Percentiles rank a stretch among this genome's conserved stretches.
These are phyloP conservation scores for Podospora sp. DNA, from an alignment of 495 filamentous ascomycete species.

Conservation along the genomic window DNA sequence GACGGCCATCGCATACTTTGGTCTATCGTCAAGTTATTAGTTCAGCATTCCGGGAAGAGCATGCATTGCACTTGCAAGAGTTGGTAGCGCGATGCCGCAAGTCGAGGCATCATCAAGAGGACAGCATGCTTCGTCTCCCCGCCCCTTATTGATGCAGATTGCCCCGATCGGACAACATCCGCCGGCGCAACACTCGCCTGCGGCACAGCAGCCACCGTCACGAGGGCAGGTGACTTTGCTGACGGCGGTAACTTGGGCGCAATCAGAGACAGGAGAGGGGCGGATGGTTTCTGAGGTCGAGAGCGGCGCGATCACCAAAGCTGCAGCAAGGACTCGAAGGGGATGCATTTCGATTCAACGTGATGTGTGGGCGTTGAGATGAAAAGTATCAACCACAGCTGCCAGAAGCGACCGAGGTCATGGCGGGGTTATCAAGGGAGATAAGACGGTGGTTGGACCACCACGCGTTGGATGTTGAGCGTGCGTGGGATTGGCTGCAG, in stretches of 20 bases:
- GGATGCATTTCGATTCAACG: not conserved
- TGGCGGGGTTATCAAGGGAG: not conserved
- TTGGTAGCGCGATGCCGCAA: conserved; percentile 6
- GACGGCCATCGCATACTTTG: not conserved
- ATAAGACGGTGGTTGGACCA: not conserved
- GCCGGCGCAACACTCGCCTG: conserved; percentile 15
- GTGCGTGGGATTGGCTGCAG: not conserved
- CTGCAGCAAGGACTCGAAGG: not conserved
- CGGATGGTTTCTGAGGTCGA: not conserved
- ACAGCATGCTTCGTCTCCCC: conserved; percentile 14
- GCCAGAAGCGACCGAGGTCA: not conserved
- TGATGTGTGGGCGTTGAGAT: not conserved
- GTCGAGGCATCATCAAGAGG: conserved; percentile 8
- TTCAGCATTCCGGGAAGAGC: not conserved
- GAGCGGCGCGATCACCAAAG: not conserved
- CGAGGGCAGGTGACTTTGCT: conserved; percentile 1
- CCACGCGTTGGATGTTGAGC: not conserved
- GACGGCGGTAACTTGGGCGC: not conserved
- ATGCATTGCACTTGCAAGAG: not conserved
- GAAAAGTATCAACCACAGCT: not conserved
- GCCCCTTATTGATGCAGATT: conserved; percentile 14
- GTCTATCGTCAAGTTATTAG: conserved; percentile 8
- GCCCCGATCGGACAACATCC: conserved; percentile 9
- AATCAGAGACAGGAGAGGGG: not conserved
- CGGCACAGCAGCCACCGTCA: not conserved